A percentile compares a stretch with the other conserved stretches of the same genome.
These are phyloP conservation scores for Fusarium stilboides DNA, from an alignment of 2,329 filamentous ascomycete species.

Conservation along the genomic window DNA sequence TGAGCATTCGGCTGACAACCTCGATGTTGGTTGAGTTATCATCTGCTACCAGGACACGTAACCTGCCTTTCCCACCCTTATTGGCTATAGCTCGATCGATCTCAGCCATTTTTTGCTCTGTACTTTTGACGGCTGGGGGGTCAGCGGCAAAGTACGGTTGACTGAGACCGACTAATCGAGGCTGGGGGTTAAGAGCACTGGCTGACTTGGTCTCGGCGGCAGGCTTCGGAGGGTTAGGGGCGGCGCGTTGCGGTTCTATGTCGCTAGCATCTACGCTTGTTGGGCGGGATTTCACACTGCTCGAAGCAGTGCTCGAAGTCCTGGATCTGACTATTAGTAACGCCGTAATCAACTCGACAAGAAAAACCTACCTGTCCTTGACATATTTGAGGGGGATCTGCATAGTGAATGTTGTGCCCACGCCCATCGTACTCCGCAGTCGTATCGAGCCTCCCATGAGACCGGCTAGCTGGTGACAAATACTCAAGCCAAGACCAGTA, in stretches of 20 bases:
- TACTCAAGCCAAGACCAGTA: slow-evolving; percentile 89
- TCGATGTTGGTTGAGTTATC: slow-evolving; percentile 72
- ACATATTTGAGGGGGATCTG: slow-evolving; percentile 85
- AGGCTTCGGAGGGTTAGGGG: slow-evolving; percentile 44
- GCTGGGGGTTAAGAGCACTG: slow-evolving; percentile 73
- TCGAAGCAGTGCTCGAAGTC: slow-evolving; percentile 69
- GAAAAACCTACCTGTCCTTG: slow-evolving; percentile 66
- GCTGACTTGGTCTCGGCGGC: slow-evolving; percentile 52
- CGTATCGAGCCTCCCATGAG: slow-evolving; percentile 86
- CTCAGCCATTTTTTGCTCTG: slow-evolving; percentile 74
- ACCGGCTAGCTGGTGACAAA: slow-evolving; percentile 87
- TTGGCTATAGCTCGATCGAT: slow-evolving; percentile 76
- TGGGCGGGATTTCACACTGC: slow-evolving; percentile 66
- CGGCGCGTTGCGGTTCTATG: slow-evolving; percentile 54
- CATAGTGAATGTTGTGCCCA: slow-evolving; percentile 87
- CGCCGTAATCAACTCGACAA: no score
- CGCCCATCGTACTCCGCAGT: slow-evolving; percentile 78
- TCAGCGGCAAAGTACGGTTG: slow-evolving; percentile 82
- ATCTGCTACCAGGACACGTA: slow-evolving; percentile 90
- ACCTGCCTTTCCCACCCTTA: slow-evolving; percentile 72
- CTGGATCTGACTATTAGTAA: slow-evolving; percentile 52
- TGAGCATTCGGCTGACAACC: slow-evolving; percentile 74
- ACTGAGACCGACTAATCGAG: slow-evolving; percentile 85
- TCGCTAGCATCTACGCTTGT: slow-evolving; percentile 63
- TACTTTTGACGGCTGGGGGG: slow-evolving; percentile 54